Evolutionary conservation across 345 rosid species (phyloP).

Genomic region (Capsella bursapastoris): DNA sequence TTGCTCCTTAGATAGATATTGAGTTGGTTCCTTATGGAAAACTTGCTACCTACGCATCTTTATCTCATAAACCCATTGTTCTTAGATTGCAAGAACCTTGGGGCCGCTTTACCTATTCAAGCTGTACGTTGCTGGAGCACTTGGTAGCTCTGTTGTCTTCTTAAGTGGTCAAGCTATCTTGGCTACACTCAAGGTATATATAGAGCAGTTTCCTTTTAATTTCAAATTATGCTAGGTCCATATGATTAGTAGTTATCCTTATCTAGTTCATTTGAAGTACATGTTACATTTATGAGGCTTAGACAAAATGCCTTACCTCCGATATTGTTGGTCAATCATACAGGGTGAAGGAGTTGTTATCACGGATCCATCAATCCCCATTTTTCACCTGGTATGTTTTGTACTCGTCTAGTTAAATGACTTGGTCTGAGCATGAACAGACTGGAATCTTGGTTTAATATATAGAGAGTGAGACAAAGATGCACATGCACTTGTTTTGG

Average conservation of each 20-base stretch:
- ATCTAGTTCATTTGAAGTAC: background rate
- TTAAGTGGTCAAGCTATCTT: conserved; percentile 54
- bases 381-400: conserved; percentile 56
- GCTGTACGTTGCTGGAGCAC: conserved; percentile 74
- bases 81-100: conserved; percentile 63
- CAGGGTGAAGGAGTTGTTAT: conserved; percentile 52
- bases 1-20: background rate
- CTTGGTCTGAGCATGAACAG: conserved; percentile 1
- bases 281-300: background rate
- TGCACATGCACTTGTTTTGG: conserved; percentile 8
- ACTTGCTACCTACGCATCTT: background rate
- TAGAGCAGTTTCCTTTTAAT: background rate
- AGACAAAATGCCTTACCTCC: background rate
- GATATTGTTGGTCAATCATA: conserved; percentile 14
- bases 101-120: conserved; percentile 66
- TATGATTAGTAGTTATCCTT: background rate
- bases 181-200: conserved; percentile 65
- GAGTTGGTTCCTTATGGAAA: background rate
- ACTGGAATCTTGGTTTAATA: background rate
- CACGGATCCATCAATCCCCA: conserved; percentile 55
- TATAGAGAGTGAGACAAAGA: conserved; percentile 6
- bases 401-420: background rate
- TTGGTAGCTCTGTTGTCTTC: conserved; percentile 68
- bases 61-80: conserved; percentile 24
- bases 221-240: conserved; percentile 22